Base-by-base conservation (phyloP, 768 basidiomycete species). In the Strobilomyces confusus region DNA sequence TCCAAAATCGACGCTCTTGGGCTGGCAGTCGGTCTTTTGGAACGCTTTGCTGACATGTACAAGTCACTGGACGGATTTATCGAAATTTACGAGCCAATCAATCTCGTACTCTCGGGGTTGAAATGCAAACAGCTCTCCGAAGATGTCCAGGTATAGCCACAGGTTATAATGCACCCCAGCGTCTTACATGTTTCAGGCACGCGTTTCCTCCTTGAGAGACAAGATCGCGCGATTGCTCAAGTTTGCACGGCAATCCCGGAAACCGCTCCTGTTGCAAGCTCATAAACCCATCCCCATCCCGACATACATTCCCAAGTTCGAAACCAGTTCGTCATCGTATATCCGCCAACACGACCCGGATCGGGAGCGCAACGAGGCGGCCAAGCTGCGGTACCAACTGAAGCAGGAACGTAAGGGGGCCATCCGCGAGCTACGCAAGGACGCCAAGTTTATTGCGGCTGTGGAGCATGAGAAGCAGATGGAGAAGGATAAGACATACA, bases 381-480 rank as follows among this genome's bases (percentile, higher is more conserved):
- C 86, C 52, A 98, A 98, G 70, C 72, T 99, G 63, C 86, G 89
- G 51, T 80, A 82, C 37, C 83, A 94, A 66, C 87, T 93, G 76
- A 95, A 95, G 74, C 87, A 98, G 73, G 97, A 98, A 76, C 77
- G 82, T 65, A 98, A 98, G 77, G 95, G 97, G 41, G 97, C 97
- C 5, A 93, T 99, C 57, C 78, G 95, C 43, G 97, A 99, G 67
- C 76, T 99, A 49, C 83, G 97, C 56, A 98, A 98, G 76, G 97
- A 99, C 67, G 86, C 92, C 57, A 80, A 82, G 59, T 99, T 98
- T 82, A 76, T 99, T 72, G 92, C 95, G 11, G 78, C 77, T 26
- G 93, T 95, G 66, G 85, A 92, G 62, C 86, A 91, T 64, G 82
- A 86, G 72, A 83, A 86, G 65, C 88, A 92, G 73, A 73, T 77